These are phyloP conservation scores for Endoconidiophora laricicola DNA, from an alignment of 2,329 filamentous ascomycete genomes.

Conservation along the genomic window DNA sequence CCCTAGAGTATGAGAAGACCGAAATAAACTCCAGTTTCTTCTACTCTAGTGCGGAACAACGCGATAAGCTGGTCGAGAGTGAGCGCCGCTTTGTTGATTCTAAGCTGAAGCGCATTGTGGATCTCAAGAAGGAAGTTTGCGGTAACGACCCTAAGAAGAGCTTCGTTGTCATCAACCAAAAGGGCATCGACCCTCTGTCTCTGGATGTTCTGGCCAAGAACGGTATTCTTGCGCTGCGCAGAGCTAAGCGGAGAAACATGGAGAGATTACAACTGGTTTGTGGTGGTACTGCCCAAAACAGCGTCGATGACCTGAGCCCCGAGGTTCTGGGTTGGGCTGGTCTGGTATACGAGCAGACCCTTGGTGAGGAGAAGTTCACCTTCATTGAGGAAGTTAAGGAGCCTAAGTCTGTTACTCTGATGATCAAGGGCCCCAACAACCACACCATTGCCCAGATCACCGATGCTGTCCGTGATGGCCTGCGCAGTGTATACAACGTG, in stretches of 20 bases:
- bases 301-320: slow-evolving; percentile 77
- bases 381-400: slow-evolving; percentile 98
- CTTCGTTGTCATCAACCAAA: slow-evolving; percentile 98
- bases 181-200: slow-evolving; percentile 93
- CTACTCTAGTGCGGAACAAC: slow-evolving; percentile 91
- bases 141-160: slow-evolving; percentile 84
- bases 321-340: slow-evolving; percentile 92
- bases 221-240: slow-evolving; percentile 80
- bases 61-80: slow-evolving; percentile 94
- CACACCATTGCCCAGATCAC: slow-evolving; percentile 96
- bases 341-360: slow-evolving; percentile 87
- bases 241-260: slow-evolving; percentile 98
- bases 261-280: slow-evolving; percentile 91
- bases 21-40: slow-evolving; percentile 99
- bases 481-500: slow-evolving; percentile 97
- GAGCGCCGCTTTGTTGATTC: slow-evolving; percentile 91
- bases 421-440: slow-evolving; percentile 95
- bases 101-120: slow-evolving; percentile 93
- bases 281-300: slow-evolving; percentile 84
- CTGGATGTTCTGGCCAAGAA: slow-evolving; percentile 96
- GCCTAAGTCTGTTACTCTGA: slow-evolving; percentile 87
- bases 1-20: slow-evolving; percentile 95
- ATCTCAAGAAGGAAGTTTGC: slow-evolving; percentile 94
- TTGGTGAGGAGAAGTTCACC: slow-evolving; percentile 98
- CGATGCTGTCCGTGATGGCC: slow-evolving; percentile 85